These are phyloP conservation scores for Bondarzewia mesenterica DNA, from an alignment of 1,284 basidiomycete genomes.

Conservation along the genomic window DNA sequence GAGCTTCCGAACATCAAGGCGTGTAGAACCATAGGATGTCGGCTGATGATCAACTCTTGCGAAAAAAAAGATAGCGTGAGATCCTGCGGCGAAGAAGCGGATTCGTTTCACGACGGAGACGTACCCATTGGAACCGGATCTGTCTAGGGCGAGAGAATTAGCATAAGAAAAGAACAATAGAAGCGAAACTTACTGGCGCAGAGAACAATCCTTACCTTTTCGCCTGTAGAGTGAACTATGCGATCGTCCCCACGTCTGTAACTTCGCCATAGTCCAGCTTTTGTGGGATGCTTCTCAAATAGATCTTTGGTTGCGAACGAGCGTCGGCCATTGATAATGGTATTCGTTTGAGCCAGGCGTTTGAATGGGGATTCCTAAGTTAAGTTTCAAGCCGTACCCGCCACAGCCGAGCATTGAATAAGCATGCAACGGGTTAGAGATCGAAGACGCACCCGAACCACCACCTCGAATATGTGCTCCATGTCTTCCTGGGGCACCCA, in stretches of 20 bases:
- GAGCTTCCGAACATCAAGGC: slow-evolving; percentile 33
- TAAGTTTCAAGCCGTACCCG: neutral
- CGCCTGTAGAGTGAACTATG: slow-evolving; percentile 23
- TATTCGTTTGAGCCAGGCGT: neutral
- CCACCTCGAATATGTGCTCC: neutral
- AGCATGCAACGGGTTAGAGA: too few species aligned
- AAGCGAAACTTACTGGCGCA: neutral
- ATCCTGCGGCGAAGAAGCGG: neutral
- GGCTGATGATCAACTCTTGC: slow-evolving; percentile 22
- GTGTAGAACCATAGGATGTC: slow-evolving; percentile 20
- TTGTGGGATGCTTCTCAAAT: slow-evolving; percentile 19
- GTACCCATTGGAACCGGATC: slow-evolving; percentile 15
- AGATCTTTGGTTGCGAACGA: slow-evolving; percentile 15
- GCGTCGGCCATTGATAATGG: neutral
- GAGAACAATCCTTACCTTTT: slow-evolving; percentile 18
- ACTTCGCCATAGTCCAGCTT: slow-evolving; percentile 15
- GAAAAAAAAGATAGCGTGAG: neutral
- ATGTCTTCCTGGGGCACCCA: neutral
- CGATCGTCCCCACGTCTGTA: slow-evolving; percentile 14
- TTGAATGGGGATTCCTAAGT: neutral
- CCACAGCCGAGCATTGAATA: too few species aligned
- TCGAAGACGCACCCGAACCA: neutral
- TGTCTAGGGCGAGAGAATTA: slow-evolving; percentile 9
- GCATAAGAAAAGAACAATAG: neutral
- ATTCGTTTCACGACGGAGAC: neutral